Evolutionary conservation across 1,139 yeast genomes (phyloP), one percentile per base, ranked within the genome.

Genomic region (Yamadazyma sp.): DNA sequence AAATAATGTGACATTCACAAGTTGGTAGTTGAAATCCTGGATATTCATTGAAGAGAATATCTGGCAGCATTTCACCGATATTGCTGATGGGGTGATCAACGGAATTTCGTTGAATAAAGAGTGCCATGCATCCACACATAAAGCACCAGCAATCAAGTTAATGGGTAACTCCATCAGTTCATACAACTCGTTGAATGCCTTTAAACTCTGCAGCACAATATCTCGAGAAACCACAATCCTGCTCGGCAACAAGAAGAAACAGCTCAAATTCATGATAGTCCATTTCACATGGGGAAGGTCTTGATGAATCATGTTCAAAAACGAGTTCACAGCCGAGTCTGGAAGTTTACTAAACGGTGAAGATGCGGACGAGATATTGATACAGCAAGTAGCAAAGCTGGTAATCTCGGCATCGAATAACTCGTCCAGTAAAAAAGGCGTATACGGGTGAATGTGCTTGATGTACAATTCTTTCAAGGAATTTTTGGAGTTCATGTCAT

Each of bases 91-190:
- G 7, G 54, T 52, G 2, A 47, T 34, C n/a, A 55, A 39, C 3
- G 42, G 37, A 1, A 37, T 11, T n/a, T 48, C 50, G 17, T 29
- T 39, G 17, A 54, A 46, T 22, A 55, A 37, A 2, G 55, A 37
- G 31, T 40, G 36, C 51, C 52, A 56, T 9, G 57, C 52, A 41
- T 56, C 60, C 17, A 47, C 50, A 31, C 54, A 47, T 16, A 53
- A 26, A 1, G 54, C 59, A 2, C 51, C 60, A 10, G 53, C 42
- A 10, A 53, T 23, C 17, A 55, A 38, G 29, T 48, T 45, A 2
- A 39, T 36, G 1, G 55, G 46, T 3, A 54, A 18, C 2, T 36
- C 25, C 10, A 30, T 17, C 3, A 39, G 25, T 12, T 33, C 37
- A 38, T 42, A 42, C 2, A 53, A 23, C 6, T 26, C 33, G 31